A percentile compares a stretch with the other conserved stretches of the same genome.
These are phyloP conservation scores for Powellomyces hirtus DNA, from an alignment of 192 early-diverging fungal genomes.

Conservation along the genomic window DNA sequence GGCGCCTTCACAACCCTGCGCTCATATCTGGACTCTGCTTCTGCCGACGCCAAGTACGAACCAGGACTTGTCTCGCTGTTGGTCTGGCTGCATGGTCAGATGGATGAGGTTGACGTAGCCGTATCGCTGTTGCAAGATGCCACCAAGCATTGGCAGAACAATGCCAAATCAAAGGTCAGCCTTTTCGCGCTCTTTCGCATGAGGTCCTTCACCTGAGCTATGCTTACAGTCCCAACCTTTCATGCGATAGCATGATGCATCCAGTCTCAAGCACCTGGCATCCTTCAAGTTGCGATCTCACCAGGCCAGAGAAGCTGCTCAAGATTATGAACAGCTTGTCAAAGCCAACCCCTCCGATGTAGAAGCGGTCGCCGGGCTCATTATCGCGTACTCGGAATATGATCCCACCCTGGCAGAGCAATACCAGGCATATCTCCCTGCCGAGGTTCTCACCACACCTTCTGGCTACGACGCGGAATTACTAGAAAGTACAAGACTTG, in stretches of 20 bases:
- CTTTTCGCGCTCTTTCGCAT: not conserved
- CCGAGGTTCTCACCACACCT: not conserved
- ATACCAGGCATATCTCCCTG: slow-evolving; percentile 45
- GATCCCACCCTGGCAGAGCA: slow-evolving; percentile 62
- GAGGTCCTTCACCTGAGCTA: not conserved
- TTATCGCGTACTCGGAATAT: slow-evolving; percentile 62
- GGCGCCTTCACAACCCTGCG: slow-evolving; percentile 43
- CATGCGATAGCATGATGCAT: slow-evolving; percentile 8
- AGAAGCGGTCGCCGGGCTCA: slow-evolving; percentile 64
- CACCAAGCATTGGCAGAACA: slow-evolving; percentile 51
- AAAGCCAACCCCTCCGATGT: slow-evolving; percentile 62
- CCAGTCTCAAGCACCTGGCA: slow-evolving; percentile 64
- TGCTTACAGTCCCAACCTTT: not conserved
- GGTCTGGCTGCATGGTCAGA: slow-evolving; percentile 70
- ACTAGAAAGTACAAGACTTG: slow-evolving; percentile 40
- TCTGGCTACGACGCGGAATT: slow-evolving; percentile 49
- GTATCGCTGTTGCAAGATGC: slow-evolving; percentile 57
- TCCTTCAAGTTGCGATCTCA: slow-evolving; percentile 64
- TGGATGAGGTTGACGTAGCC: slow-evolving; percentile 57
- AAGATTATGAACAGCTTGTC: slow-evolving; percentile 69
- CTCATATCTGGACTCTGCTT: not conserved
- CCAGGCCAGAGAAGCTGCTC: slow-evolving; percentile 60
- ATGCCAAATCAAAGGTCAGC: not conserved
- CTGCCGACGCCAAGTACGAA: slow-evolving; percentile 28
- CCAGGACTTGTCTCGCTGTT: slow-evolving; percentile 68